A percentile compares a stretch with the other conserved stretches of the same genome.
phyloP scores from a whole-genome alignment of 805 yeast genomes.

The Candida ipomoeae region DNA sequence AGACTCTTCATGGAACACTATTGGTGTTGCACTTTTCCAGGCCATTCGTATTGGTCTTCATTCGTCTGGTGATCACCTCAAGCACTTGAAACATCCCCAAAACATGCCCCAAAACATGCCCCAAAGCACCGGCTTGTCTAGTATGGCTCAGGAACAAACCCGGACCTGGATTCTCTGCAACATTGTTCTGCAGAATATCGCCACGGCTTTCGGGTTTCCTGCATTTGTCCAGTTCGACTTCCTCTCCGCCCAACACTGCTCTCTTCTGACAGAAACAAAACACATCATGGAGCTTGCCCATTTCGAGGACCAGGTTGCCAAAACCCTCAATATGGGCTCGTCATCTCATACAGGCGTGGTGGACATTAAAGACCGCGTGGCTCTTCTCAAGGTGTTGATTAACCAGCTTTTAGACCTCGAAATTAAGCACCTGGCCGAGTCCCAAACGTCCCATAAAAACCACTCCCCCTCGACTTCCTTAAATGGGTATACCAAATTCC shows the following conservation, averaged over 20 bases:
- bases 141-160: slow-evolving; percentile 65
- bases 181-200: slow-evolving; percentile 82
- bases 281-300: slow-evolving; percentile 81
- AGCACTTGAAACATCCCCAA: no score
- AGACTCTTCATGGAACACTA: slow-evolving; percentile 92
- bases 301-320: slow-evolving; percentile 81
- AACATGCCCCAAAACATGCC: slow-evolving; percentile 16
- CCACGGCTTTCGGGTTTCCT: slow-evolving; percentile 92
- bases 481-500: slow-evolving; percentile 68
- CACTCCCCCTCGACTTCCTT: no score
- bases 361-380: slow-evolving; percentile 66
- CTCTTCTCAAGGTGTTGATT: slow-evolving; percentile 65
- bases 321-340: slow-evolving; percentile 67
- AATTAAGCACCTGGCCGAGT: slow-evolving; percentile 40
- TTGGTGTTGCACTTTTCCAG: slow-evolving; percentile 88
- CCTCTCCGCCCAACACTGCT: slow-evolving; percentile 41
- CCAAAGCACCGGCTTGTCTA: no score
- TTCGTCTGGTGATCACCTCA: slow-evolving; percentile 35
- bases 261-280: slow-evolving; percentile 56
- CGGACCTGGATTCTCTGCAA: slow-evolving; percentile 95
- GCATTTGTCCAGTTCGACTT: slow-evolving; percentile 83
- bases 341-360: slow-evolving; percentile 63
- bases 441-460: slow-evolving; percentile 8
- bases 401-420: slow-evolving; percentile 77
- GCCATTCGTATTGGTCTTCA: slow-evolving; percentile 91